These are phyloP conservation scores for Paracorniculantispora psalliotae DNA, from an alignment of 2,329 filamentous ascomycete species.

Conservation along the genomic window DNA sequence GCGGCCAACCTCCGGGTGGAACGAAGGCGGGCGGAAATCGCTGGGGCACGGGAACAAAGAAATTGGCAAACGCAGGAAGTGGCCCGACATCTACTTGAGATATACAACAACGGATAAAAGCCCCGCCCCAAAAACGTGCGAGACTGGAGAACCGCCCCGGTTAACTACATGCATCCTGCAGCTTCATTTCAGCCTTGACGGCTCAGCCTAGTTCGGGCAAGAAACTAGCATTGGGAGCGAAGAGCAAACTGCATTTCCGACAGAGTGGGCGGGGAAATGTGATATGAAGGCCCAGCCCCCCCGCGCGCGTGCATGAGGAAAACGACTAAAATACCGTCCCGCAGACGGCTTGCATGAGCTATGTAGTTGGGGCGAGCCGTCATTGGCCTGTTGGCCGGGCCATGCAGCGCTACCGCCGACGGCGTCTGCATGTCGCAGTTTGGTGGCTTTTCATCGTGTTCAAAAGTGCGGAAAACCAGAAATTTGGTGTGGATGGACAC, in stretches of 20 bases:
- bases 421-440: neutral
- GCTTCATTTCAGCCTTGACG: neutral
- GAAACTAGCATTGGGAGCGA: neutral
- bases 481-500: neutral
- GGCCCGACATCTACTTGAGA: neutral
- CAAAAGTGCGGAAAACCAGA: too few species aligned
- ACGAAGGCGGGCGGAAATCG: neutral
- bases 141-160: neutral
- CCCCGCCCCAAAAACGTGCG: neutral
- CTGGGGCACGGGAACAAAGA: neutral
- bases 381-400: constrained; percentile 1
- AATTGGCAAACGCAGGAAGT: neutral
- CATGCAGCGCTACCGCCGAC: neutral
- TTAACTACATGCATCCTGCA: neutral
- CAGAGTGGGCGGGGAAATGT: neutral
- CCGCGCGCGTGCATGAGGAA: neutral
- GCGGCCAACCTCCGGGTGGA: neutral
- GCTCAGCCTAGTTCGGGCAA: neutral
- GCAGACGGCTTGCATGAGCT: neutral
- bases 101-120: neutral
- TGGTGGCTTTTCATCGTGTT: neutral
- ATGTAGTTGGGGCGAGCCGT: neutral
- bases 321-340: neutral
- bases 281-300: neutral
- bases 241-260: neutral